These are phyloP conservation scores for Juncus effusus DNA, from an alignment of 176 grass and related monocot species.

Conservation along the genomic window DNA sequence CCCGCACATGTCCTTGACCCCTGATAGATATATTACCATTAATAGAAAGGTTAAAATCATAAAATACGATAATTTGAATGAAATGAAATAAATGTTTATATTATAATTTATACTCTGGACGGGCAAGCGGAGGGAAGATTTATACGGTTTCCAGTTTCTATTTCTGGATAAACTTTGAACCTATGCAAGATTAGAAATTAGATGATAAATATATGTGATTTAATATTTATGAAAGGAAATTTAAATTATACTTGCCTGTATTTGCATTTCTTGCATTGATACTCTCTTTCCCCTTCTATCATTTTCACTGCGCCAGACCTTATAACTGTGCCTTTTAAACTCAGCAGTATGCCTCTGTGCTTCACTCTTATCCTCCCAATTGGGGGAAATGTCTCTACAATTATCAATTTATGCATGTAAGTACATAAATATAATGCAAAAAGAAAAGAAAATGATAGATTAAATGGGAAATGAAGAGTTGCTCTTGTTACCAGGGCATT, in stretches of 20 bases:
- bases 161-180: constrained; percentile 58
- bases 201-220: not conserved
- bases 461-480: constrained; percentile 10
- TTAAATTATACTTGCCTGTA: constrained; percentile 34
- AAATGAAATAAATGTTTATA: not conserved
- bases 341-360: constrained; percentile 63
- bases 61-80: constrained; percentile 25
- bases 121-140: constrained; percentile 60
- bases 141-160: constrained; percentile 81
- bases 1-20: constrained; percentile 50
- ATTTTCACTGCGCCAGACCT: constrained; percentile 75
- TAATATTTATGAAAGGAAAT: not conserved
- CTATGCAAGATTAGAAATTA: constrained; percentile 38
- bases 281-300: constrained; percentile 68
- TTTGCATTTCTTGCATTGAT: constrained; percentile 82
- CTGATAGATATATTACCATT: constrained; percentile 33
- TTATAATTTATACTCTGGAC: constrained; percentile 49
- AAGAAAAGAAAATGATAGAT: not conserved
- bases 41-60: constrained; percentile 7
- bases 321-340: constrained; percentile 78
- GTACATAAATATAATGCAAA: not conserved
- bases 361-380: constrained; percentile 84
- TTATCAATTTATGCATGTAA: constrained; percentile 4
- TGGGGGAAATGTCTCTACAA: constrained; percentile 58
- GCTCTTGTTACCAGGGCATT: constrained; percentile 43